These are phyloP conservation scores for Candida namnaoensis DNA, from an alignment of 805 yeast genomes.

Conservation along the genomic window DNA sequence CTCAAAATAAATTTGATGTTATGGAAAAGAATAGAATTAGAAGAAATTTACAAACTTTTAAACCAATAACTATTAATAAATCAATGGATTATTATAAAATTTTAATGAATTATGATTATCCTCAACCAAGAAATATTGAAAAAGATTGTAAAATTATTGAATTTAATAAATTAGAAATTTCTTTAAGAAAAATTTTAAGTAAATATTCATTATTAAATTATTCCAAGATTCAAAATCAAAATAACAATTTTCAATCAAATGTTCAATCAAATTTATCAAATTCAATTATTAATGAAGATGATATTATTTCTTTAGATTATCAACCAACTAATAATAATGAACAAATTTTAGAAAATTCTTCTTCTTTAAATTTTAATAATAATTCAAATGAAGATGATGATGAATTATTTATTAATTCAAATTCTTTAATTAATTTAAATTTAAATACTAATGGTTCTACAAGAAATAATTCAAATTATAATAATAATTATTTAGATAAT, in stretches of 20 bases:
- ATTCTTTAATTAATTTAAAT: too few species aligned
- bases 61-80: constrained; percentile 52
- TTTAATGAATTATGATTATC: constrained; percentile 54
- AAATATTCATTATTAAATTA: constrained; percentile 28
- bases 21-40: constrained; percentile 67
- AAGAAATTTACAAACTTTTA: constrained; percentile 54
- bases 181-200: constrained; percentile 46
- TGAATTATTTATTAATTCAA: too few species aligned
- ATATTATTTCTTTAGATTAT: too few species aligned
- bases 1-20: constrained; percentile 44
- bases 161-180: constrained; percentile 46
- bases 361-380: too few species aligned
- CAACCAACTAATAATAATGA: too few species aligned
- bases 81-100: constrained; percentile 26
- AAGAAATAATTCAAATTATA: too few species aligned
- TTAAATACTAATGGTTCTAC: too few species aligned
- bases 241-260: too few species aligned
- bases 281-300: not conserved
- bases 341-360: too few species aligned
- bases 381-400: too few species aligned
- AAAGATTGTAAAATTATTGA: constrained; percentile 61
- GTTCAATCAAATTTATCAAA: not conserved
- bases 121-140: constrained; percentile 62
- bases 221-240: too few species aligned
- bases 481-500: too few species aligned